These are phyloP conservation scores for Neltuma alba DNA, from an alignment of 306 rosid species.

Conservation along the genomic window DNA sequence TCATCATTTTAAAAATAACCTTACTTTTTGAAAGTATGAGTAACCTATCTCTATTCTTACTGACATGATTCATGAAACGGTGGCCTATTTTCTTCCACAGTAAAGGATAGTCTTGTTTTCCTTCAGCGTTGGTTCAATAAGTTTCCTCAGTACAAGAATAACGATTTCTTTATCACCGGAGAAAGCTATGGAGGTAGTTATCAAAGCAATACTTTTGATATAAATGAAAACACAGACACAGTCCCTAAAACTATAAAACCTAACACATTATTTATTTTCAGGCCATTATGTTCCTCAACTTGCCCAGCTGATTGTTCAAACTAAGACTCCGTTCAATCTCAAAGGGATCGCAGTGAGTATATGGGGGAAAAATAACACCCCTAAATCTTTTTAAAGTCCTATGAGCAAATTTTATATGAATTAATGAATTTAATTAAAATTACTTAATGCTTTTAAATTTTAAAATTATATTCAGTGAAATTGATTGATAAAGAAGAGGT, in stretches of 20 bases:
- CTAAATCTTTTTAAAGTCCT: too few relatives aligned
- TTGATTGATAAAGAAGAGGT: too few relatives aligned
- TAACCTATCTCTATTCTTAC: not conserved
- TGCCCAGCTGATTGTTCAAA: constrained; percentile 60
- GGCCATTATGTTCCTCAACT: constrained; percentile 85
- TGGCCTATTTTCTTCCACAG: constrained; percentile 33
- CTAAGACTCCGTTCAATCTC: constrained; percentile 50
- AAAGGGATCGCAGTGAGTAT: constrained; percentile 72
- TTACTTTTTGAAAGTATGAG: not conserved
- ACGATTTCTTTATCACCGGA: constrained; percentile 67
- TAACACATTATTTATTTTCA: constrained; percentile 29
- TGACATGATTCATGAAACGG: not conserved
- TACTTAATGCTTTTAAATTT: too few relatives aligned
- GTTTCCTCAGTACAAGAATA: constrained; percentile 53
- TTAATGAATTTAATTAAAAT: too few relatives aligned
- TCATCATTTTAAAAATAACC: not conserved
- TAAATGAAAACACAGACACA: not conserved
- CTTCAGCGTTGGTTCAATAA: constrained; percentile 58
- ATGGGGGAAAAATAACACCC: too few relatives aligned
- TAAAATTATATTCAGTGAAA: too few relatives aligned
- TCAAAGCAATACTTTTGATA: not conserved
- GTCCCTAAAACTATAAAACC: not conserved
- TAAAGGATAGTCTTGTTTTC: constrained; percentile 68
- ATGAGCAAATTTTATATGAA: too few relatives aligned
- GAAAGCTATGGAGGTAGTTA: constrained; percentile 77